phyloP scores from a whole-genome alignment of 2,329 filamentous ascomycete species.

The Hawksworthiomyces lignivorus region DNA sequence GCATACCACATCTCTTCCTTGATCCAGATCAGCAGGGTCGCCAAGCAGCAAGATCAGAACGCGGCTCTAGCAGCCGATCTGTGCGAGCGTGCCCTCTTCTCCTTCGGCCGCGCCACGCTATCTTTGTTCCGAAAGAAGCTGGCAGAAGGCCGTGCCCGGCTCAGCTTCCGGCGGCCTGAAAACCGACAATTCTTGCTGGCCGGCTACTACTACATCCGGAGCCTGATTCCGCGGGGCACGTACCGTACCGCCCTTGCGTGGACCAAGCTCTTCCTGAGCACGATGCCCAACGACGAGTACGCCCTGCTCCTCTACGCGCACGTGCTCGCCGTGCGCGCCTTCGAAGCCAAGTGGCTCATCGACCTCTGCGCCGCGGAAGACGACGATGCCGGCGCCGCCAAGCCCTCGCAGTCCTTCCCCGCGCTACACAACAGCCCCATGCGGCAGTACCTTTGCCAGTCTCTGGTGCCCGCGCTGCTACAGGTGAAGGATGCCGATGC shows the following conservation, averaged over 20 bases:
- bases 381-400: slow-evolving; percentile 10
- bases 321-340: slow-evolving; percentile 72
- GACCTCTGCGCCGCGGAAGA: slow-evolving; percentile 41
- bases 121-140: slow-evolving; percentile 73
- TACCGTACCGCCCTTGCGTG: slow-evolving; percentile 91
- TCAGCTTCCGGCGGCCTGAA: slow-evolving; percentile 75
- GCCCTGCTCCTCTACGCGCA: slow-evolving; percentile 75
- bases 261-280: slow-evolving; percentile 72
- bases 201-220: slow-evolving; percentile 80
- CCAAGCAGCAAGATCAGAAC: slow-evolving; percentile 76
- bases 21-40: slow-evolving; percentile 88
- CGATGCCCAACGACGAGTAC: slow-evolving; percentile 76
- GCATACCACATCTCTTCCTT: slow-evolving; percentile 89
- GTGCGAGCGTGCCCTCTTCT: slow-evolving; percentile 84
- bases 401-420: not conserved
- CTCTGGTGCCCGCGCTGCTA: slow-evolving; percentile 66
- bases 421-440: slow-evolving; percentile 18
- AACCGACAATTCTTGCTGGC: slow-evolving; percentile 92
- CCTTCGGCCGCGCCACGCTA: slow-evolving; percentile 81
- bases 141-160: slow-evolving; percentile 66
- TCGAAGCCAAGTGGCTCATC: slow-evolving; percentile 68
- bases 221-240: slow-evolving; percentile 82
- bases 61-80: slow-evolving; percentile 79
- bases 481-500: slow-evolving; percentile 59
- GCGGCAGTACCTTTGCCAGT: slow-evolving; percentile 64